A percentile compares a stretch with the other conserved stretches of the same genome.
phyloP scores from a whole-genome alignment of 2,329 filamentous ascomycete genomes.

The Cryphonectria nitschkei region DNA sequence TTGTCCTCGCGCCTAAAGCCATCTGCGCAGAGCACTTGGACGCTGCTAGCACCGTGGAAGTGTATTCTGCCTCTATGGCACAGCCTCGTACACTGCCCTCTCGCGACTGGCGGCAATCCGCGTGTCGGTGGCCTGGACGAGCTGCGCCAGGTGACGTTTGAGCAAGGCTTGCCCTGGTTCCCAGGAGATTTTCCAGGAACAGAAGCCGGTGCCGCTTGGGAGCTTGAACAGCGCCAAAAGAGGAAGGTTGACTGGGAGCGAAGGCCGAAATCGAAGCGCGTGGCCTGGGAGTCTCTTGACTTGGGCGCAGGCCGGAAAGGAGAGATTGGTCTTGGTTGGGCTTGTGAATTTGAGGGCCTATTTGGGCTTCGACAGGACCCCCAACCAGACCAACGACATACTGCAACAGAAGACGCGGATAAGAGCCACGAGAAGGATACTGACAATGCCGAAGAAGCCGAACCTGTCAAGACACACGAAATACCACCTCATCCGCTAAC shows the following conservation, averaged over 20 bases:
- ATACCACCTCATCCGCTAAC: slow-evolving; percentile 32
- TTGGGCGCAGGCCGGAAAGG: slow-evolving; percentile 76
- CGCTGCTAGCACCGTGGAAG: slow-evolving; percentile 85
- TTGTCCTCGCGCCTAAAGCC: slow-evolving; percentile 58
- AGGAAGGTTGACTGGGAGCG: slow-evolving; percentile 71
- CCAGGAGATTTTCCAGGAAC: slow-evolving; percentile 84
- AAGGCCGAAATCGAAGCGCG: slow-evolving; percentile 79
- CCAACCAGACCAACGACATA: slow-evolving; percentile 23
- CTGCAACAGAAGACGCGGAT: slow-evolving; percentile 26
- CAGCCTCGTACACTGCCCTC: slow-evolving; percentile 77
- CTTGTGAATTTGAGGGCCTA: slow-evolving; percentile 81
- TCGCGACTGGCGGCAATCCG: slow-evolving; percentile 79
- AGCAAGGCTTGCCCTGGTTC: slow-evolving; percentile 79
- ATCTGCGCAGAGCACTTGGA: slow-evolving; percentile 72
- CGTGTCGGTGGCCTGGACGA: slow-evolving; percentile 83
- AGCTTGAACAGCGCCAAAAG: slow-evolving; percentile 64
- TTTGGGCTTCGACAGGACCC: slow-evolving; percentile 44
- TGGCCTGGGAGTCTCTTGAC: slow-evolving; percentile 74
- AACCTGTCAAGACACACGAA: neutral
- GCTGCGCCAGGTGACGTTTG: slow-evolving; percentile 78
- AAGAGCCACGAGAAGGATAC: slow-evolving; percentile 22
- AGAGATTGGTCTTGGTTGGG: slow-evolving; percentile 80
- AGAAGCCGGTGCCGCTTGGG: slow-evolving; percentile 77
- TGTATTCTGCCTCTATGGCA: slow-evolving; percentile 88
- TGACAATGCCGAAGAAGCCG: slow-evolving; percentile 11